Evolutionary conservation across 106 monocot species (phyloP), one percentile per base, ranked within the genome.

Genomic region (Dendrobium nobile): DNA sequence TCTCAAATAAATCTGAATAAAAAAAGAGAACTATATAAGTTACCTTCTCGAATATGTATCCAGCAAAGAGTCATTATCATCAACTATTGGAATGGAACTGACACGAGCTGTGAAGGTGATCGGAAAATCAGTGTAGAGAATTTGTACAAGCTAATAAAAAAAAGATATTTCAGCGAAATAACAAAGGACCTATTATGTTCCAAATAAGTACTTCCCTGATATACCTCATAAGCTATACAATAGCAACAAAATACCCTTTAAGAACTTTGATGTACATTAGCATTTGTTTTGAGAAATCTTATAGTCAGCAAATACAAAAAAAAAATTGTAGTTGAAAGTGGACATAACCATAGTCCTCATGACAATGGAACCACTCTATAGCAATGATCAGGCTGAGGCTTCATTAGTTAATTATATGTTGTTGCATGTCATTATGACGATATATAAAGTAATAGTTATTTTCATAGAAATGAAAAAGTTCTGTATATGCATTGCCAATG

Each of bases 11-110:
- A 31, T 54, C 27, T 65, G 18, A 61, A 20, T 41, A 17, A 74
- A 72, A 0, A 75, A 77, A 43, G 24, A 58, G 16, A 61, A n/a
- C 22, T 61, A 7, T n/a, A 54, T 75, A 64, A n/a, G 47, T 16
- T 84, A 98, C 98, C 98, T 98, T 87, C 95, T 86, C 37, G 91
- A 95, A 77, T 98, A 98, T 77, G 87, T 86, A 84, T 98, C 98
- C 75, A 98, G 41, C 80, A 98, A 88, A 33, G 95, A 89, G 74
- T 95, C 87, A 82, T 93, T 95, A 48, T 92, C 89, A 80, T 98
- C 95, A 79, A 98, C 98, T 27, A 98, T 92, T 70, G 98, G 95
- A 86, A 98, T 88, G 33, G 89, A 94, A 79, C 97, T 98, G 54
- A 98, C 94, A 68, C 85, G 85, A 85, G 94, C 97, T 98, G 92